phyloP scores from a whole-genome alignment of 2,329 filamentous ascomycete genomes.

The Aspergillus sojae region DNA sequence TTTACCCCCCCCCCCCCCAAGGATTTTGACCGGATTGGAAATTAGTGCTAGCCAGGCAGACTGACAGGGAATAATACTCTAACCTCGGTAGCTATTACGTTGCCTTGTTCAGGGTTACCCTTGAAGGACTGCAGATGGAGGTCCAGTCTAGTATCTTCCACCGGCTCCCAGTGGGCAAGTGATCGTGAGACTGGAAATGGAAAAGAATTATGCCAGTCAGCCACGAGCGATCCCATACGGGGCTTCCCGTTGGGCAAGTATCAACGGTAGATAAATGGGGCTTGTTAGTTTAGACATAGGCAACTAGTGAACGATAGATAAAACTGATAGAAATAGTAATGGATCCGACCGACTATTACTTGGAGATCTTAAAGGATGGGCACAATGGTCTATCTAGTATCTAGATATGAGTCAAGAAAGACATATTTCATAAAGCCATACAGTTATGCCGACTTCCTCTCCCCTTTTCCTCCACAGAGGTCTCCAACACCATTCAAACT shows the following conservation, averaged over 20 bases:
- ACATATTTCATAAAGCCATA: not conserved
- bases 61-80: not conserved
- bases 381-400: not conserved
- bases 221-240: conserved; percentile 15
- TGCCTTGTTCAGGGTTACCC: not conserved
- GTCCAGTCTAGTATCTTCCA: conserved; percentile 6
- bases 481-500: not conserved
- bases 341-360: not conserved
- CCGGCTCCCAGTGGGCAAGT: not conserved
- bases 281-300: conserved; percentile 7
- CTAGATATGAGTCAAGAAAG: not conserved
- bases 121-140: not conserved
- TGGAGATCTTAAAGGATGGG: not conserved
- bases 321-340: conserved; percentile 2
- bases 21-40: not conserved
- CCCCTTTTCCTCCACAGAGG: too few species aligned
- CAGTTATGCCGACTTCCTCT: not conserved
- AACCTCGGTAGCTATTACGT: conserved; percentile 1
- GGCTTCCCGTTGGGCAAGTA: conserved; percentile 18
- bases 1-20: not conserved
- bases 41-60: not conserved
- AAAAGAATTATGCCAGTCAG: conserved; percentile 1
- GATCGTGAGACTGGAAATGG: not conserved
- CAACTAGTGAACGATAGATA: conserved; percentile 4
- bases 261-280: conserved; percentile 14